Evolutionary conservation across 768 basidiomycete species (phyloP), one percentile per base, ranked within the genome.

Genomic region (Steccherinum ochraceum): DNA sequence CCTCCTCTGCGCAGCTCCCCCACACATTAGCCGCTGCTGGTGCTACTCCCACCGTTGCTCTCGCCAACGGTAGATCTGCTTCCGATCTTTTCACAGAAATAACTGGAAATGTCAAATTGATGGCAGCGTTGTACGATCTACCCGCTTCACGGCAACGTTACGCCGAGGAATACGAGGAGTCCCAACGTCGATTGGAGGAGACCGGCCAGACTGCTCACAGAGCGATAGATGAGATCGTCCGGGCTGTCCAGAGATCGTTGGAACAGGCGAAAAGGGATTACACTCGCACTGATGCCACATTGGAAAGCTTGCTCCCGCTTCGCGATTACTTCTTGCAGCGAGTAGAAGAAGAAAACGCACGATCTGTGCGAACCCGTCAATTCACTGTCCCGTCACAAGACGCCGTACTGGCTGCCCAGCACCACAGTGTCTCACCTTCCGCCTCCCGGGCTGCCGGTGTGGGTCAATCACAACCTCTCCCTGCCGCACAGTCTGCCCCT

Each of bases 251-350:
- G 24, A 59, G 61, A 21, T 66, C 71, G 51, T 62, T 62, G 40
- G 61, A 62, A 47, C 61, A 69, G 45, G 53, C 54, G n/a, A 46
- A 45, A 19, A 47, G 45, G 50, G 63, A 56, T 24, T 50, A 55
- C 18, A 27, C 58, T 13, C 51, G 50, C 43, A 62, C 62, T 48
- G 61, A 67, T 26, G 66, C 69, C 44, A 62, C 62, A 26, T 42
- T 63, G 40, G 61, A 58, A 26, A 65, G 59, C 47, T 58, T 67
- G 26, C 60, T 64, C 51, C 58, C 65, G 46, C 49, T 71, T 3
- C 57, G 58, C 49, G 54, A 53, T 12, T 61, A 66, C 45, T 56
- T 55, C 24, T 56, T 61, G 48, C 44, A 50, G 30, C 46, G 51
- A 56, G 57, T 47, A 53, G 56, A 7, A 10, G 44, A 49, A 12